Evolutionary conservation across 495 filamentous ascomycete genomes (phyloP).

Genomic region (Aspergillus wentii): DNA sequence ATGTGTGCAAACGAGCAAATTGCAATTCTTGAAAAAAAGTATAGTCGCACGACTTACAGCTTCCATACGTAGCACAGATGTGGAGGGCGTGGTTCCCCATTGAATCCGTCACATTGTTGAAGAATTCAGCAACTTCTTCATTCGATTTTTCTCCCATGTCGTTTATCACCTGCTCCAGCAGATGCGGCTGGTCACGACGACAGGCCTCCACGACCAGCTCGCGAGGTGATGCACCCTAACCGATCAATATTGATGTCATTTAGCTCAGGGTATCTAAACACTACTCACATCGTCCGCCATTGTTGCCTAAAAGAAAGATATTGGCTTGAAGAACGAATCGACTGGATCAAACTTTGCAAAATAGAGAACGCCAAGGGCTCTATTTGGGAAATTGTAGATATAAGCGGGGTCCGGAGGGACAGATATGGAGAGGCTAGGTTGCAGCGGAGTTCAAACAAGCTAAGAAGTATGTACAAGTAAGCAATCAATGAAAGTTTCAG

Average conservation of each 20-base stretch:
- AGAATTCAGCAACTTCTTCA: slow-evolving; percentile 57
- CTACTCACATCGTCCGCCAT: slow-evolving; percentile 42
- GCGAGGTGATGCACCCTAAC: slow-evolving; percentile 74
- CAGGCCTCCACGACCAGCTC: slow-evolving; percentile 91
- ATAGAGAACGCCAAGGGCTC: too few species aligned
- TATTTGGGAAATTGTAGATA: background rate
- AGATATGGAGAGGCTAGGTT: too few species aligned
- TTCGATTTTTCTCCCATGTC: slow-evolving; percentile 39
- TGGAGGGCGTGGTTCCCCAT: slow-evolving; percentile 86
- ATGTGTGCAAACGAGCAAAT: too few species aligned
- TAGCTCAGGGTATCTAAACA: slow-evolving; percentile 10
- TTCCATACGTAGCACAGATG: slow-evolving; percentile 78
- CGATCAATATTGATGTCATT: slow-evolving; percentile 6
- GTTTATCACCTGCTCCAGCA: slow-evolving; percentile 60
- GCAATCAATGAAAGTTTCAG: too few species aligned
- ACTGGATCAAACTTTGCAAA: too few species aligned
- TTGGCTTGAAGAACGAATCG: background rate
- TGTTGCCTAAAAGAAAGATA: slow-evolving; percentile 8
- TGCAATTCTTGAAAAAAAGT: too few species aligned
- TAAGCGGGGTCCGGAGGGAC: background rate
- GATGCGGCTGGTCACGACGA: slow-evolving; percentile 83
- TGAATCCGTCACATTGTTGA: slow-evolving; percentile 79
- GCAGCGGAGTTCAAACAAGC: too few species aligned
- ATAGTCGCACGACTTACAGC: slow-evolving; percentile 80
- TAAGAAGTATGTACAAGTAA: too few species aligned